A percentile compares a stretch with the other conserved stretches of the same genome.
Evolutionary conservation across 345 rosid genomes (phyloP).

Genomic region (Durio zibethinus): DNA sequence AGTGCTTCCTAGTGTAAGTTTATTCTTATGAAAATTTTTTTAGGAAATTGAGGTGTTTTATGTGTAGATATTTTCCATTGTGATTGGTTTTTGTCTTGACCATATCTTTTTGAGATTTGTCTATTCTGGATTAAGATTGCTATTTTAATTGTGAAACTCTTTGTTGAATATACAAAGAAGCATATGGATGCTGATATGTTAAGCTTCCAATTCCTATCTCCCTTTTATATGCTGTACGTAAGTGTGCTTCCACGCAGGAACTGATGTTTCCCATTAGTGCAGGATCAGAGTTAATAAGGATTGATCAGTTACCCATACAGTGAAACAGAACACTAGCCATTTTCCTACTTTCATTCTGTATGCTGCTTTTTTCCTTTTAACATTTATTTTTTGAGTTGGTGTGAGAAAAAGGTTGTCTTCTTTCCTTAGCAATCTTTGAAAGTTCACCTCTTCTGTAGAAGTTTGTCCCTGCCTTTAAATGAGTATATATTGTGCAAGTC

Average conservation of each 20-base stretch:
- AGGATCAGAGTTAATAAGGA: neutral
- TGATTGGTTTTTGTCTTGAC: neutral
- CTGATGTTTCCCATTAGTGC: neutral
- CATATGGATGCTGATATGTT: neutral
- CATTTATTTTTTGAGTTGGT: neutral
- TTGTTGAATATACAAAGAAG: neutral
- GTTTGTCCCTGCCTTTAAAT: neutral
- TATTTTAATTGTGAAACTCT: neutral
- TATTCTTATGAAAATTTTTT: neutral
- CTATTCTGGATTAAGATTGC: neutral
- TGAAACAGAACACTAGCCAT: neutral
- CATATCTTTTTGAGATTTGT: neutral
- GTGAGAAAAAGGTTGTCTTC: conserved; percentile 6
- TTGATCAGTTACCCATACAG: neutral
- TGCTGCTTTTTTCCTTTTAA: neutral
- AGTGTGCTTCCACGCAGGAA: neutral
- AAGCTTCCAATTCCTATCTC: neutral
- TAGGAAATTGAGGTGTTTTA: neutral
- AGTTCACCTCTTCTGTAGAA: neutral
- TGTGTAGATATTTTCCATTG: neutral
- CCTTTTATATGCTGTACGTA: neutral
- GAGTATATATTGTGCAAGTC: neutral
- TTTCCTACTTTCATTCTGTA: neutral
- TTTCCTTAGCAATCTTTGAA: neutral
- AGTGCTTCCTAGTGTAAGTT: neutral